Evolutionary conservation across 805 yeast genomes (phyloP).

Genomic region (Candida nanaspora): DNA sequence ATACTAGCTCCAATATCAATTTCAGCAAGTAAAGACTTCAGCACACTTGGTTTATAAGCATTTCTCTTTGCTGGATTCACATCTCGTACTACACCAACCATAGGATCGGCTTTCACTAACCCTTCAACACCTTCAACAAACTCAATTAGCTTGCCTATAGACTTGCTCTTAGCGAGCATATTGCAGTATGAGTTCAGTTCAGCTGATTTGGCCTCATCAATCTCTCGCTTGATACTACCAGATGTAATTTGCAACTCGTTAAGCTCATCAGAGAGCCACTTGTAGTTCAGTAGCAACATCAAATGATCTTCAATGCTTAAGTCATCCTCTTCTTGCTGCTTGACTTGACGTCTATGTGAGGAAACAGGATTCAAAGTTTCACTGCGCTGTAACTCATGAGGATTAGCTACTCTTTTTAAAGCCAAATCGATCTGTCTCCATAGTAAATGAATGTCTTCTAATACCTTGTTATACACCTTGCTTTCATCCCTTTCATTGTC

Average conservation of each 20-base stretch:
- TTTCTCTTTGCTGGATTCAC: slow-evolving; percentile 51
- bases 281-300: slow-evolving; percentile 45
- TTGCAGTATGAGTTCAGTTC: slow-evolving; percentile 37
- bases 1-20: slow-evolving; percentile 53
- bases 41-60: slow-evolving; percentile 52
- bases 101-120: slow-evolving; percentile 31
- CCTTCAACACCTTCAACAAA: slow-evolving; percentile 61
- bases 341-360: neutral
- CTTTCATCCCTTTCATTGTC: slow-evolving; percentile 7
- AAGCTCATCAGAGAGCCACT: slow-evolving; percentile 40
- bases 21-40: slow-evolving; percentile 48
- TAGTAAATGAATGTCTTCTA: slow-evolving; percentile 12
- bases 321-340: neutral
- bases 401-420: slow-evolving; percentile 7
- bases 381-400: neutral
- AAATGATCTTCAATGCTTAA: slow-evolving; percentile 15
- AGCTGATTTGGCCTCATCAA: slow-evolving; percentile 23
- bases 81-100: slow-evolving; percentile 12
- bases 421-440: slow-evolving; percentile 16
- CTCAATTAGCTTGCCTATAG: slow-evolving; percentile 58
- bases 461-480: slow-evolving; percentile 10
- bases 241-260: slow-evolving; percentile 19
- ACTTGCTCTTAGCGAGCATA: slow-evolving; percentile 39
- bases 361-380: neutral
- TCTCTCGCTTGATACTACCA: slow-evolving; percentile 15